Percentiles rank a stretch among this genome's conserved stretches.
phyloP scores from a whole-genome alignment of 2,329 filamentous ascomycete genomes.

The Ophiocordyceps polyrhachis-furcata region DNA sequence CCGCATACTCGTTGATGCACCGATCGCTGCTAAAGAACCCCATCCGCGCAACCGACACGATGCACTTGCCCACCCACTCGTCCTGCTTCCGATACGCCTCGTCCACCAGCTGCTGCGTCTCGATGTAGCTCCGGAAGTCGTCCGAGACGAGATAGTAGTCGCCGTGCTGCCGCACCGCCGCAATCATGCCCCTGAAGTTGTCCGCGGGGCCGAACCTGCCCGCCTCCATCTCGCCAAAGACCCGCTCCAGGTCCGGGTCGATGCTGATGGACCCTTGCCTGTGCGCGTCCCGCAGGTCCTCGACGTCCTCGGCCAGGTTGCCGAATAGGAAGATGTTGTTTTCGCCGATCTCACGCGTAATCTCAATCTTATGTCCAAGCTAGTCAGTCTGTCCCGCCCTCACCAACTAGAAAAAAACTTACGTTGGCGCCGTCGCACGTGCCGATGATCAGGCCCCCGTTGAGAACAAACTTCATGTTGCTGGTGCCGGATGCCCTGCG shows the following conservation, averaged over 20 bases:
- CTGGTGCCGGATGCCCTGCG: conserved; percentile 59
- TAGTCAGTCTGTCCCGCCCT: too few species aligned
- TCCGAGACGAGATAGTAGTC: conserved; percentile 97
- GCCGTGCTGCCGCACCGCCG: conserved; percentile 76
- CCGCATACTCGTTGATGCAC: conserved; percentile 94
- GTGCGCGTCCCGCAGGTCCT: conserved; percentile 82
- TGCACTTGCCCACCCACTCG: conserved; percentile 80
- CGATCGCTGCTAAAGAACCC: conserved; percentile 93
- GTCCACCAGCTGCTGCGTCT: conserved; percentile 81
- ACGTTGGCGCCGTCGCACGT: conserved; percentile 96
- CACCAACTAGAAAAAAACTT: too few species aligned
- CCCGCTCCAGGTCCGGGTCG: conserved; percentile 56
- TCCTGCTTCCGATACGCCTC: conserved; percentile 84
- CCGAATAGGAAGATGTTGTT: conserved; percentile 98
- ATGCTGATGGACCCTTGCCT: conserved; percentile 65
- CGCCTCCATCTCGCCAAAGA: conserved; percentile 67
- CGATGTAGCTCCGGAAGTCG: conserved; percentile 87
- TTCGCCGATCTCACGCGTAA: conserved; percentile 90
- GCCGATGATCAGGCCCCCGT: conserved; percentile 91
- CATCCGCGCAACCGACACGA: conserved; percentile 79
- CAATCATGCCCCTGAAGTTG: conserved; percentile 67
- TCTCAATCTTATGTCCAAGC: conserved; percentile 48
- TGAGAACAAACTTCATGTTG: conserved; percentile 99
- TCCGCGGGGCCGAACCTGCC: conserved; percentile 64
- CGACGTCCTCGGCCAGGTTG: conserved; percentile 87